phyloP scores from a whole-genome alignment of 345 rosid genomes.

The Syzygium oleosum region DNA sequence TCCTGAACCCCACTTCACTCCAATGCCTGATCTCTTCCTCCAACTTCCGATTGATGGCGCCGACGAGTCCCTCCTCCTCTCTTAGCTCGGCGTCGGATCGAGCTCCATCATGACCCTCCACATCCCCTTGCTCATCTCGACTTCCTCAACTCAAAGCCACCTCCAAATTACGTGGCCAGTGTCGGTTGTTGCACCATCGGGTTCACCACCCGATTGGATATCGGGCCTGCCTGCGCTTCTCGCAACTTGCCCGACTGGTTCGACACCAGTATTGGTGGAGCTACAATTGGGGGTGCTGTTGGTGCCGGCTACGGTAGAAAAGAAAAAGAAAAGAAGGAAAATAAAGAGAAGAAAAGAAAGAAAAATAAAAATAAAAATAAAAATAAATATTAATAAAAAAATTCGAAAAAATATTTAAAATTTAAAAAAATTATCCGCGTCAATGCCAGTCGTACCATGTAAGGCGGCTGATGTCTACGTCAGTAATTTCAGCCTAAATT shows the following conservation, averaged over 20 bases:
- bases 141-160: constrained; percentile 82
- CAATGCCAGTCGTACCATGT: no score
- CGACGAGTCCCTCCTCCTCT: constrained; percentile 27
- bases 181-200: constrained; percentile 94
- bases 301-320: constrained; percentile 49
- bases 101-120: constrained; percentile 46
- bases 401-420: no score
- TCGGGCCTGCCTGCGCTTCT: constrained; percentile 91
- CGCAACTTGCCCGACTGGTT: constrained; percentile 81
- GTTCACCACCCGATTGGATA: constrained; percentile 88
- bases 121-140: constrained; percentile 58
- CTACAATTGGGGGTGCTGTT: constrained; percentile 21
- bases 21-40: constrained; percentile 27
- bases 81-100: constrained; percentile 35
- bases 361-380: no score
- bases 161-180: constrained; percentile 80
- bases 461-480: no score
- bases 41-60: not conserved
- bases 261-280: constrained; percentile 41
- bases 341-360: no score
- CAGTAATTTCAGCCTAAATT: no score
- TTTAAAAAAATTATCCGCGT: no score
- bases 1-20: constrained; percentile 22
- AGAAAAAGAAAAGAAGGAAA: no score
- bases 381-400: no score